phyloP scores from a whole-genome alignment of 768 basidiomycete species.

The Suillus clintonianus region DNA sequence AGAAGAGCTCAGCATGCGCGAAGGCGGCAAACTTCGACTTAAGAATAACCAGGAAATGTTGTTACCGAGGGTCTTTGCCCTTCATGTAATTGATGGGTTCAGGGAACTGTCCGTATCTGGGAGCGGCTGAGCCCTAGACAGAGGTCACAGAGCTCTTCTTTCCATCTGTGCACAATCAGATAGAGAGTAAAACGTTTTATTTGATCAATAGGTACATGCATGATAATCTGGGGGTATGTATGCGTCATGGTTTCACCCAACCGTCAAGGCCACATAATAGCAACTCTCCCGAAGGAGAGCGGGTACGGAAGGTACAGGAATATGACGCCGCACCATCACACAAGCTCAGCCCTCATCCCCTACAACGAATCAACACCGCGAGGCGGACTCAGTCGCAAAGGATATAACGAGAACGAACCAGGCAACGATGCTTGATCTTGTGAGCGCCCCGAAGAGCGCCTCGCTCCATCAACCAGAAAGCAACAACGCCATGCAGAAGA shows the following conservation, averaged over 20 bases:
- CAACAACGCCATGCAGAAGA: slow-evolving; percentile 59
- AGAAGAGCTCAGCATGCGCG: no score
- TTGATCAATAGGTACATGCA: neutral
- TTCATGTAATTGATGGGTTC: no score
- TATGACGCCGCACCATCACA: slow-evolving; percentile 64
- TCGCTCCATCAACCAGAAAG: slow-evolving; percentile 81
- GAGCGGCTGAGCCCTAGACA: no score
- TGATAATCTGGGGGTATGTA: slow-evolving; percentile 39
- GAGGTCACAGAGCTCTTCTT: no score
- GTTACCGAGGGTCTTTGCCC: no score
- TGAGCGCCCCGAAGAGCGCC: slow-evolving; percentile 55
- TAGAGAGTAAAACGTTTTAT: neutral
- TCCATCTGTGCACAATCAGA: no score
- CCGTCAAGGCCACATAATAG: slow-evolving; percentile 83
- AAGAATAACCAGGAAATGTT: no score
- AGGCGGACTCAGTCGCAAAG: slow-evolving; percentile 48
- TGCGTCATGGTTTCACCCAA: slow-evolving; percentile 81
- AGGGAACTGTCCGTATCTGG: slow-evolving; percentile 25
- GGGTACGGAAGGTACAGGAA: slow-evolving; percentile 79
- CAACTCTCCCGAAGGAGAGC: slow-evolving; percentile 40
- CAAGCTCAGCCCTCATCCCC: slow-evolving; percentile 44
- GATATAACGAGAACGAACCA: slow-evolving; percentile 36
- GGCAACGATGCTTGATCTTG: slow-evolving; percentile 44
- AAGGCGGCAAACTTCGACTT: no score
- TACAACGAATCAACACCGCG: slow-evolving; percentile 55